Evolutionary conservation across 805 yeast species (phyloP), one percentile per base, ranked within the genome.

Genomic region (Pichia cabralensis): DNA sequence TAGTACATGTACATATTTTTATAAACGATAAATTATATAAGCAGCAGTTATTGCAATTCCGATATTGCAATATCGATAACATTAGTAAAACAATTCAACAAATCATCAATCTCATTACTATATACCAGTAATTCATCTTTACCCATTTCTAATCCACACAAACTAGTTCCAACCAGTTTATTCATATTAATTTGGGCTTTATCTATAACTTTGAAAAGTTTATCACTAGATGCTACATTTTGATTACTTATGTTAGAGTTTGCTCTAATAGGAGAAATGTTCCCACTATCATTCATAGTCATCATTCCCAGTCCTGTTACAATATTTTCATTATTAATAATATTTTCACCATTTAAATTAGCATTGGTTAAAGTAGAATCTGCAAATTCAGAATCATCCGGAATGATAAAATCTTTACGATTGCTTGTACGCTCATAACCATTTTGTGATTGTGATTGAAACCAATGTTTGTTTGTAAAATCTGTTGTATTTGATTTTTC

Each of bases 301-400:
- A 29, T 32, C 40, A 36, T 36, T 8, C 40, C 40, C 31, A 36
- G 31, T n/a, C 40, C 40, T 3, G 40, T 36, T 13, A 36, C 36
- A 3, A 29, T 8, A 20, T 33, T 36, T 4, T 33, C 31, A 18
- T 8, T 14, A 17, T 18, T 20, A 14, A 24, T 13, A 11, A 10
- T 24, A 6, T 24, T n/a, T n/a, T n/a, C n/a, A n/a, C n/a, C n/a
- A n/a, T n/a, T n/a, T n/a, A n/a, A n/a, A n/a, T n/a, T n/a, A n/a
- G n/a, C n/a, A n/a, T n/a, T n/a, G n/a, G n/a, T n/a, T n/a, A n/a
- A n/a, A n/a, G n/a, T n/a, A n/a, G n/a, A n/a, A n/a, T n/a, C n/a
- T n/a, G n/a, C n/a, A n/a, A n/a, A n/a, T n/a, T n/a, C n/a, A n/a
- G n/a, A n/a, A n/a, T n/a, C n/a, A n/a, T n/a, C n/a, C n/a, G n/a